These are phyloP conservation scores for Parmelia sp. DNA, from an alignment of 495 filamentous ascomycete species.

Conservation along the genomic window DNA sequence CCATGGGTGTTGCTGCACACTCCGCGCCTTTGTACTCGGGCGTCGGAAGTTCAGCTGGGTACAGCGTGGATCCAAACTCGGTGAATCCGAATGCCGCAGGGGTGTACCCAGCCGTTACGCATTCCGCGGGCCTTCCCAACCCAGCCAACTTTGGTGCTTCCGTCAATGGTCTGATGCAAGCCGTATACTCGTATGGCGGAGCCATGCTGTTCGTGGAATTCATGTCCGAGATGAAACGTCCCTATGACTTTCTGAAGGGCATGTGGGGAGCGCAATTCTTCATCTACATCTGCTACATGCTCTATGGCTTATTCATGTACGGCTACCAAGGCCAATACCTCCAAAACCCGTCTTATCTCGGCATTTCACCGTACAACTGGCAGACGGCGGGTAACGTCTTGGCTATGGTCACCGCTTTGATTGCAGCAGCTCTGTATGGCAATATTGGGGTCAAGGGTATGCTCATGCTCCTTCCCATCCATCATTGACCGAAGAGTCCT, in stretches of 20 bases:
- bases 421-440: conserved; percentile 54
- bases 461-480: not conserved
- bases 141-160: conserved; percentile 18
- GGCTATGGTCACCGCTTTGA: conserved; percentile 45
- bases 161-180: conserved; percentile 53
- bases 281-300: conserved; percentile 47
- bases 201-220: conserved; percentile 59
- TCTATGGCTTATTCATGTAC: conserved; percentile 56
- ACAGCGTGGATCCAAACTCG: conserved; percentile 10
- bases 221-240: conserved; percentile 59
- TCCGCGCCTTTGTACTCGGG: conserved; percentile 42
- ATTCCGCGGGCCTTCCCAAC: conserved; percentile 16
- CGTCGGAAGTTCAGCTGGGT: conserved; percentile 32
- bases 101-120: conserved; percentile 9
- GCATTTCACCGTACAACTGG: conserved; percentile 44
- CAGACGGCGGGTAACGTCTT: conserved; percentile 55
- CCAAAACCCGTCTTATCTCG: conserved; percentile 46
- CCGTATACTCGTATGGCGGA: conserved; percentile 57
- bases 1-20: conserved; percentile 38
- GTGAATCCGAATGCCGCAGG: conserved; percentile 15
- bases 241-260: conserved; percentile 56
- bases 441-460: conserved; percentile 46
- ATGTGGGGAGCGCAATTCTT: conserved; percentile 53
- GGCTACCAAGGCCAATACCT: conserved; percentile 53
- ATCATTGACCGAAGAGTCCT: not conserved